Evolutionary conservation across 2,329 filamentous ascomycete genomes (phyloP), one percentile per base, ranked within the genome.

Genomic region (Pseudocercospora fuligena): DNA sequence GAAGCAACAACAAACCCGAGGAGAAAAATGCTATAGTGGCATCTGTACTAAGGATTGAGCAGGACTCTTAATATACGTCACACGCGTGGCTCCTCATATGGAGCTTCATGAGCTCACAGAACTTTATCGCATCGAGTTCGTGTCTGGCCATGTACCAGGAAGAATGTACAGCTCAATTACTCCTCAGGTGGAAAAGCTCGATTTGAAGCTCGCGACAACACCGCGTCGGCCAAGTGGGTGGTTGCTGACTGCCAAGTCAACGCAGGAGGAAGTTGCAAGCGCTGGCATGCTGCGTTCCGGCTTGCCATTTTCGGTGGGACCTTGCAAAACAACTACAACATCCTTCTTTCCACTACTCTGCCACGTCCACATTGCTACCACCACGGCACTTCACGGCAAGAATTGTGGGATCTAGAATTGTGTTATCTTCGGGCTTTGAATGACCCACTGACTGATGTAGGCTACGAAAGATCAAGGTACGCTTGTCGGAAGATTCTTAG

Each of bases 101-200:
- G 31, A 53, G 51, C 62, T 53, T 53, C 19, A 16, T 57, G 25
- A 66, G 67, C 61, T 66, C 40, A 31, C 29, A 62, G 54, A 69
- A 70, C 63, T 68, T 66, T 68, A 70, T 68, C 66, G 64, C 62
- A 43, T 57, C 64, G 57, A 61, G 64, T 67, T 66, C 57, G 62
- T 43, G 27, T 46, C 59, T 56, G 33, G 59, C 53, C 58, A 46
- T 53, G 59, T 56, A 51, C 51, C 9, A 25, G 36, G 60, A 47
- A 27, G 57, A 31, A 29, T 49, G 51, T 33, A 62, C 33, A 61
- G 59, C 27, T 25, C 31, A 40, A 19, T 58, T 56, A 54, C 51
- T 54, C 25, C 11, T 54, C 51, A 63, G 49, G n/a, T 57, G 21
- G 27, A 63, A 57, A 54, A 36, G 51, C 47, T 62, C 60, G 60